A percentile compares a stretch with the other conserved stretches of the same genome.
Evolutionary conservation across 495 filamentous ascomycete genomes (phyloP).

Genomic region (Clavariopsis aquatica): DNA sequence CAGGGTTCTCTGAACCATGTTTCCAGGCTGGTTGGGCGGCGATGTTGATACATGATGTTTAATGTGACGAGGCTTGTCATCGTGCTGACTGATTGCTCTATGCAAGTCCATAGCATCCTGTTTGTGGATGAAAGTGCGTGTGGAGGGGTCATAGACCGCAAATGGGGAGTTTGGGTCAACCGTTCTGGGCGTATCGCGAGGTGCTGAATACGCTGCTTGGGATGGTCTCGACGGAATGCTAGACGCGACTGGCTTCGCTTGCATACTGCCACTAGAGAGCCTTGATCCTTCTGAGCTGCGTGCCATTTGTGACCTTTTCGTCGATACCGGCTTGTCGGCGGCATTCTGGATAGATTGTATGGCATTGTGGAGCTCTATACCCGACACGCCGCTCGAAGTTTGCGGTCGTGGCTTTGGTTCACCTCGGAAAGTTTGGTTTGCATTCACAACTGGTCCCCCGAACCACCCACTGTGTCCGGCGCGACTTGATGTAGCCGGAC

Average conservation of each 20-base stretch:
- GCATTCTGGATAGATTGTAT: constrained; percentile 50
- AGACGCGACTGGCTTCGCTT: constrained; percentile 46
- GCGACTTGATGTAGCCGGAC: constrained; percentile 38
- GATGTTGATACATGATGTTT: constrained; percentile 2
- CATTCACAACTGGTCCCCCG: constrained; percentile 39
- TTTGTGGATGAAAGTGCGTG: constrained; percentile 36
- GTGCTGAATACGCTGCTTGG: neutral
- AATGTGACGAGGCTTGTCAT: constrained; percentile 3
- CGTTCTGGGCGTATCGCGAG: constrained; percentile 8
- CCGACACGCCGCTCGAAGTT: constrained; percentile 14
- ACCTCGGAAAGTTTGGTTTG: constrained; percentile 24
- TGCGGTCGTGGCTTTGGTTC: constrained; percentile 1
- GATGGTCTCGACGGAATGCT: constrained; percentile 35
- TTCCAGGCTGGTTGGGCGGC: neutral
- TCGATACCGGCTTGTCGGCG: constrained; percentile 54
- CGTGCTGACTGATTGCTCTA: constrained; percentile 13
- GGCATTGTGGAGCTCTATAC: constrained; percentile 40
- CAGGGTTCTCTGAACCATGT: neutral
- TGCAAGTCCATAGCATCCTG: constrained; percentile 21
- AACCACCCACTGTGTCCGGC: constrained; percentile 43
- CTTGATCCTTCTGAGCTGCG: constrained; percentile 51
- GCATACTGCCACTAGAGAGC: constrained; percentile 41
- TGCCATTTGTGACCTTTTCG: constrained; percentile 54
- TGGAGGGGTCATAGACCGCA: constrained; percentile 37
- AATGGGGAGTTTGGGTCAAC: constrained; percentile 34